Percentiles rank a stretch among this genome's conserved stretches.
phyloP scores from a whole-genome alignment of 2,329 filamentous ascomycete genomes.

The Claviceps lovelessii region DNA sequence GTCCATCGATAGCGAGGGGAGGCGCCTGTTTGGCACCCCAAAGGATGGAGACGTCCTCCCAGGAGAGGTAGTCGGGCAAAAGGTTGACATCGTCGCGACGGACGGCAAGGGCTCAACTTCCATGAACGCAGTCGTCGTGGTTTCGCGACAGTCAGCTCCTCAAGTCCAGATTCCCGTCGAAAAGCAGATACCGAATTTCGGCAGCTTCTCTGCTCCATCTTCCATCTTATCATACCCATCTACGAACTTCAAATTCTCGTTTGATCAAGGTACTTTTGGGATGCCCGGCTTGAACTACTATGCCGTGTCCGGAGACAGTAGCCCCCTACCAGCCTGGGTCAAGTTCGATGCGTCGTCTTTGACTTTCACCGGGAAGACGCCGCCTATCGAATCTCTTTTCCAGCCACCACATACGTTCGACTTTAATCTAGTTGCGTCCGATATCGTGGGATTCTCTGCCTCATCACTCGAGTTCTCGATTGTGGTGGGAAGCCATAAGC shows the following conservation, averaged over 20 bases:
- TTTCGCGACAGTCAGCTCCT: conserved; percentile 45
- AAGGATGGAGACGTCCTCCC: conserved; percentile 31
- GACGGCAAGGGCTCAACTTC: conserved; percentile 49
- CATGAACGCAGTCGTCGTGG: conserved; percentile 55
- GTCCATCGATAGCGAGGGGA: conserved; percentile 47
- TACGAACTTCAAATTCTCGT: conserved; percentile 36
- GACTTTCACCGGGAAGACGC: conserved; percentile 57
- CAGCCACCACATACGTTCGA: conserved; percentile 58
- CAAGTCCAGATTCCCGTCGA: conserved; percentile 40
- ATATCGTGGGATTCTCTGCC: conserved; percentile 63
- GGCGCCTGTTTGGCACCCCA: conserved; percentile 60
- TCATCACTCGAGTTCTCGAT: conserved; percentile 54
- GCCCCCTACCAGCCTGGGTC: conserved; percentile 77
- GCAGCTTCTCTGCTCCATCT: conserved; percentile 44
- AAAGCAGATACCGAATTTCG: conserved; percentile 42
- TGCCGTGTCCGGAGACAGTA: conserved; percentile 59
- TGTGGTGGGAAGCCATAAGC: conserved; percentile 53
- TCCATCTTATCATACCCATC: conserved; percentile 43
- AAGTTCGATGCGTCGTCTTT: conserved; percentile 52
- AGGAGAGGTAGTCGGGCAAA: conserved; percentile 41
- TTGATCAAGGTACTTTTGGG: conserved; percentile 49
- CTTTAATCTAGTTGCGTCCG: conserved; percentile 62
- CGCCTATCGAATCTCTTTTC: conserved; percentile 45
- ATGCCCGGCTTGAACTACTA: conserved; percentile 52
- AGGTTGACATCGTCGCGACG: conserved; percentile 54